Percentiles rank a stretch among this genome's conserved stretches.
phyloP scores from a whole-genome alignment of 73 alveolate genomes.

The Stentor coeruleus region DNA sequence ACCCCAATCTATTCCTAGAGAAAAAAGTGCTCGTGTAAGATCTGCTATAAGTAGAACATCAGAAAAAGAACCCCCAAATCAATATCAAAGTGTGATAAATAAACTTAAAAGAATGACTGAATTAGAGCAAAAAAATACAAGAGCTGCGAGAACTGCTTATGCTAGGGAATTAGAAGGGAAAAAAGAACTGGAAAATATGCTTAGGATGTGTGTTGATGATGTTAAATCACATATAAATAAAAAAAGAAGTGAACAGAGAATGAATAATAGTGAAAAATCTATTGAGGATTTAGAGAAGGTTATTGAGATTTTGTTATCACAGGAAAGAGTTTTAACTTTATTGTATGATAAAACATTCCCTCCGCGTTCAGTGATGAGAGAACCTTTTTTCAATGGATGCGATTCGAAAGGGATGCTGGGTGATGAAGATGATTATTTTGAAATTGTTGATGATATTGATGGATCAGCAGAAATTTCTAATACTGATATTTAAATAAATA shows the following conservation, averaged over 20 bases:
- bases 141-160: constrained; percentile 41
- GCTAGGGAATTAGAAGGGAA: constrained; percentile 47
- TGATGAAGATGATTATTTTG: not conserved
- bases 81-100: constrained; percentile 54
- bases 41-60: constrained; percentile 35
- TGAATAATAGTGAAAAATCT: constrained; percentile 8
- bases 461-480: not conserved
- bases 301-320: constrained; percentile 56
- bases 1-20: not conserved
- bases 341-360: constrained; percentile 33
- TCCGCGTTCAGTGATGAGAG: constrained; percentile 6
- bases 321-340: constrained; percentile 61
- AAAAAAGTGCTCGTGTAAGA: not conserved
- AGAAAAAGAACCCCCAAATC: constrained; percentile 48
- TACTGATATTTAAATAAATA: no score
- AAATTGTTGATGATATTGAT: not conserved
- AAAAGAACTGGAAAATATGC: constrained; percentile 59
- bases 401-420: not conserved
- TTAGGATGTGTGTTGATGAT: constrained; percentile 51
- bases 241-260: constrained; percentile 32
- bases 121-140: constrained; percentile 49
- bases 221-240: constrained; percentile 36
- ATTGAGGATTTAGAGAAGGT: constrained; percentile 64
- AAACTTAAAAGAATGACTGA: constrained; percentile 62
- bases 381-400: not conserved